Base-by-base conservation (phyloP, 192 early-diverging fungal genomes). In the Backusella tuberculispora region DNA sequence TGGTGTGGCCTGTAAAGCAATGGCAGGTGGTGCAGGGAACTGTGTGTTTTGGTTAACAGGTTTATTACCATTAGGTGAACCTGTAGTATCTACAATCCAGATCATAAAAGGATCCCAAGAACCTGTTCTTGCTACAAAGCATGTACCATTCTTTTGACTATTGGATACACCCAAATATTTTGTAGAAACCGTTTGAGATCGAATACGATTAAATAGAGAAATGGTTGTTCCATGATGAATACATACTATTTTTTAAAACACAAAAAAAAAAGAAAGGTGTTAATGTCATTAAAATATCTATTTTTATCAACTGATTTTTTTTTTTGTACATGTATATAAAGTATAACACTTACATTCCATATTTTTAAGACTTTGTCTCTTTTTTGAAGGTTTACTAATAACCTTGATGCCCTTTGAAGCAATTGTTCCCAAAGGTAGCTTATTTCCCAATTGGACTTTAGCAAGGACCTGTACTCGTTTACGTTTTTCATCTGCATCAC, bases 331-430 rank as follows among this genome's bases (percentile, higher is more conserved):
- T n/a, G n/a, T 66, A 48, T 15, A 17, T 19, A 15, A 17, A 2
- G n/a, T 48, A 15, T 56, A 42, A 14, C 13, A 72, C 76, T 72
- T 53, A 77, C 76, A 79, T 75, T 93, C 89, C 78, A 92, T 89
- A 80, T 93, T 93, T 75, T 95, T 94, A 8, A 88, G 85, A 66
- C 90, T 94, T 73, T 95, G 93, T 44, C 92, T 88, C 85, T 96
- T 96, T 82, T 95, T 96, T 48, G 91, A 92, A 8, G 96, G 95
- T 80, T 98, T 98, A 71, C 91, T 93, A 53, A 98, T 96, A 14
- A 96, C 93, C 72, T 93, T 94, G 74, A 98, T 92, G 13, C 92
- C 89, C 44, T 87, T 87, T 64, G 92, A 92, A 43, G 90, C 85
- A 79, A 96, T 89, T 24, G 88, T 89, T 41, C 90, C 89, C 17